Evolutionary conservation across 2,329 filamentous ascomycete species (phyloP).

Genomic region (Phyllosticta ampelicida): DNA sequence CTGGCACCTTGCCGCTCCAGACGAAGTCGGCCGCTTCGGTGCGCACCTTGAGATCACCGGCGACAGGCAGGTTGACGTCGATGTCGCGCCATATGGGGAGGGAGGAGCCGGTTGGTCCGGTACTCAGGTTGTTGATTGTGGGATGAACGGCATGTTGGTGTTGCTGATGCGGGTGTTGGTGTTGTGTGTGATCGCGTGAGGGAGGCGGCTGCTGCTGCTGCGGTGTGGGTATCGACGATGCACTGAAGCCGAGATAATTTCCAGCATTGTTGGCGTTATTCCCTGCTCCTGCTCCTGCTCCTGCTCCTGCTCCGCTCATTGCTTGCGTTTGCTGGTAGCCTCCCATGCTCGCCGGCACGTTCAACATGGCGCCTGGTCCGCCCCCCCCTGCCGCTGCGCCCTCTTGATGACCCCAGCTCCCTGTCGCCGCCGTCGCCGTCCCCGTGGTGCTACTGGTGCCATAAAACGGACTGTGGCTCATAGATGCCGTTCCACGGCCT

Average conservation of each 20-base stretch:
- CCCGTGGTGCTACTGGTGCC: conserved; percentile 12
- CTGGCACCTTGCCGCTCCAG: conserved; percentile 2
- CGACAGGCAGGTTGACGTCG: conserved; percentile 5
- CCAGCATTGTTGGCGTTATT: not conserved
- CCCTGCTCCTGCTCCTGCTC: not conserved
- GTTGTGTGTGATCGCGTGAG: not conserved
- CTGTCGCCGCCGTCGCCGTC: not conserved
- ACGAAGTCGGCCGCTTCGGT: conserved; percentile 6
- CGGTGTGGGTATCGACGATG: not conserved
- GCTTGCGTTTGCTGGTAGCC: not conserved
- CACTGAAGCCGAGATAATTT: not conserved
- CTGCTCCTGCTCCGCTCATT: not conserved
- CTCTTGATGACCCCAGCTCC: not conserved
- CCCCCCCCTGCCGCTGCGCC: not conserved
- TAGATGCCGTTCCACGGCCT: not conserved
- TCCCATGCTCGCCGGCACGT: not conserved
- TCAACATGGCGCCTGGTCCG: not conserved
- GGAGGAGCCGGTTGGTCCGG: not conserved
- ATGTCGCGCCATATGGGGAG: conserved; percentile 6
- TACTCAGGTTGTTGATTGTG: not conserved
- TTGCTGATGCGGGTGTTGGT: not conserved
- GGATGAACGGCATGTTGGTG: conserved; percentile 1
- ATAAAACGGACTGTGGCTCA: conserved; percentile 7
- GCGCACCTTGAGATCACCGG: conserved; percentile 5
- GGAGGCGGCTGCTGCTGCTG: not conserved